Conservation (phyloP, 2,329 filamentous ascomycete species). For the Coleophoma eucalyptorum region DNA sequence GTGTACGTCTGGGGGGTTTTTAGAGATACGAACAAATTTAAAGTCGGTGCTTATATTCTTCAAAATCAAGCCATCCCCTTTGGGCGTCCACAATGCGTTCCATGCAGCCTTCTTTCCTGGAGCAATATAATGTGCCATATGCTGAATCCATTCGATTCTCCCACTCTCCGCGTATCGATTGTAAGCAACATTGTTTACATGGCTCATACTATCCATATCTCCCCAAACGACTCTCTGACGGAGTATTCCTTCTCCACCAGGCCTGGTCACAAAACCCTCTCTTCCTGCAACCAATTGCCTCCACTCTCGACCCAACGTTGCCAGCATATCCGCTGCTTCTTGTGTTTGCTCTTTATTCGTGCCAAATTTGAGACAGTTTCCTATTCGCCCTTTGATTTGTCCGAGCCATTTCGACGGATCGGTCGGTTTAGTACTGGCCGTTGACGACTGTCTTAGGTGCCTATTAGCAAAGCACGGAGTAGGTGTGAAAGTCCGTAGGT, state of each 20-base stretch:
- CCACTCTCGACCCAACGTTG: constrained; percentile 63
- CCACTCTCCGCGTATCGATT: constrained; percentile 79
- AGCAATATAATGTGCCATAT: constrained; percentile 63
- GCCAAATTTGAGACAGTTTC: constrained; percentile 74
- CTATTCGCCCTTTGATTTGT: constrained; percentile 62
- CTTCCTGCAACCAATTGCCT: constrained; percentile 66
- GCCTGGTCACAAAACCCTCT: constrained; percentile 64
- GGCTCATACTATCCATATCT: constrained; percentile 73
- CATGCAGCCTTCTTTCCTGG: constrained; percentile 59
- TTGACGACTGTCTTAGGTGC: background rate
- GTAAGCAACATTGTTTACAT: constrained; percentile 87
- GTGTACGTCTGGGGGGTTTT: background rate
- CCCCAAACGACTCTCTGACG: constrained; percentile 74
- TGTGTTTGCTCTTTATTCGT: constrained; percentile 52
- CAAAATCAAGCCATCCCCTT: constrained; percentile 69
- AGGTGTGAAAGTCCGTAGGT: no score
- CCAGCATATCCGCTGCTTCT: constrained; percentile 55
- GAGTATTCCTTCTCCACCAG: constrained; percentile 49
- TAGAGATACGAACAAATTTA: constrained; percentile 67
- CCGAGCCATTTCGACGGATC: constrained; percentile 61
- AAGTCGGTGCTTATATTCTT: constrained; percentile 78
- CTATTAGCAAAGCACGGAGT: no score
- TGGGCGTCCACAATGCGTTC: constrained; percentile 64
- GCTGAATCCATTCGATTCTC: constrained; percentile 72
- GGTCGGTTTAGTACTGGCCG: constrained; percentile 18